These are phyloP conservation scores for Lentinula detonsa DNA, from an alignment of 768 basidiomycete genomes.

Conservation along the genomic window DNA sequence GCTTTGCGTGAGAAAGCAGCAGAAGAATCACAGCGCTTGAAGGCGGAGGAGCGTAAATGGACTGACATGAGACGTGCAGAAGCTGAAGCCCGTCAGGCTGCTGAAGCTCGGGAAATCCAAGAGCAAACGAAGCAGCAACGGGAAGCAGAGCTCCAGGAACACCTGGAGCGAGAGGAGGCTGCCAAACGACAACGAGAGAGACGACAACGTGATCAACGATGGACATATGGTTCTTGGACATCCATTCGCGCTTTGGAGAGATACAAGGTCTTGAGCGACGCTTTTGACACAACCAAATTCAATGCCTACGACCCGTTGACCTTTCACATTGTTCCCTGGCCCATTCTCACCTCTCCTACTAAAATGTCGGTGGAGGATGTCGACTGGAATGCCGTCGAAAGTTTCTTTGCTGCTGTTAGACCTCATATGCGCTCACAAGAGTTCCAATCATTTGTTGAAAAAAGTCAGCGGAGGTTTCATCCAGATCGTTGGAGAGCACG, in stretches of 20 bases:
- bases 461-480: constrained; percentile 70
- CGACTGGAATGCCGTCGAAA: constrained; percentile 65
- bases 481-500: constrained; percentile 76
- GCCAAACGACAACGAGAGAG: constrained; percentile 32
- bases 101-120: constrained; percentile 19
- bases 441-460: constrained; percentile 60
- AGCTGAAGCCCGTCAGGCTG: constrained; percentile 18
- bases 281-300: constrained; percentile 61
- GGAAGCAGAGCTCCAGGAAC: constrained; percentile 11
- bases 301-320: constrained; percentile 43
- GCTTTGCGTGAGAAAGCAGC: constrained; percentile 35
- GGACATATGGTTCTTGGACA: constrained; percentile 61
- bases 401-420: constrained; percentile 56
- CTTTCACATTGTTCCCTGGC: constrained; percentile 71
- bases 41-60: constrained; percentile 11
- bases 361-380: constrained; percentile 57
- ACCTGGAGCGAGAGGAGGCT: constrained; percentile 24
- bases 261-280: constrained; percentile 52
- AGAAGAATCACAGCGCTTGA: constrained; percentile 30
- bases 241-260: constrained; percentile 62
- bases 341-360: constrained; percentile 51
- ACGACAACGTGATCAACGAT: constrained; percentile 46
- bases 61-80: constrained; percentile 22
- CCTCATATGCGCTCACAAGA: constrained; percentile 51
- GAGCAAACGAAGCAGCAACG: constrained; percentile 6